Evolutionary conservation across 1,284 basidiomycete genomes (phyloP).

Genomic region (Malassezia sympodialis): DNA sequence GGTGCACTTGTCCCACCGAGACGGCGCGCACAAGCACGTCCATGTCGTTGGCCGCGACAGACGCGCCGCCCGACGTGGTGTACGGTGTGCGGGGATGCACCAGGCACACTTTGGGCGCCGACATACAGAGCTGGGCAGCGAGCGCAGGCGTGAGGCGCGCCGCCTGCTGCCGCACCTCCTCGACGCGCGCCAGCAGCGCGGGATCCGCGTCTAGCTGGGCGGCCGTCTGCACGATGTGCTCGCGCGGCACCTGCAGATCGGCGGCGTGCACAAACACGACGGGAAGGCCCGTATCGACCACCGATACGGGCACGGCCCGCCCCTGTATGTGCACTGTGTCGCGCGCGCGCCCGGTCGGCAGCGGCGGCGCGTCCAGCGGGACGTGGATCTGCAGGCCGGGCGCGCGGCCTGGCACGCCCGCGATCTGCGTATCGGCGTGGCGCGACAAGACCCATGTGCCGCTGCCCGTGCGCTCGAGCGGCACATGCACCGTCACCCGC

Average conservation of each 20-base stretch:
- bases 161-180: conserved; percentile 24
- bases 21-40: conserved; percentile 36
- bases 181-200: conserved; percentile 23
- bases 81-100: conserved; percentile 29
- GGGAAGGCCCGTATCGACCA: conserved; percentile 41
- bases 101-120: conserved; percentile 44
- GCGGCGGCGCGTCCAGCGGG: conserved; percentile 20
- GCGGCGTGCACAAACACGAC: conserved; percentile 34
- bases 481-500: conserved; percentile 29
- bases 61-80: conserved; percentile 24
- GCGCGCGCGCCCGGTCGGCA: conserved; percentile 27
- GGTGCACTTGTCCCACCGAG: conserved; percentile 36
- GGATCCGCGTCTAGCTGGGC: conserved; percentile 29
- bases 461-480: conserved; percentile 9
- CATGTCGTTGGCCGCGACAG: conserved; percentile 18
- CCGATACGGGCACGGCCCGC: conserved; percentile 19
- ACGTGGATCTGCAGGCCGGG: conserved; percentile 34
- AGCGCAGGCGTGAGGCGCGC: conserved; percentile 21
- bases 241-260: conserved; percentile 10
- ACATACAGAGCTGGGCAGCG: conserved; percentile 19
- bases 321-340: conserved; percentile 23
- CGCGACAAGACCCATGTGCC: conserved; percentile 21
- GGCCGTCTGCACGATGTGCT: conserved; percentile 17
- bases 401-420: conserved; percentile 40
- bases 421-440: conserved; percentile 27